A percentile compares a stretch with the other conserved stretches of the same genome.
Conservation (phyloP, 2,329 filamentous ascomycete genomes). For the Colletotrichum nymphaeae region DNA sequence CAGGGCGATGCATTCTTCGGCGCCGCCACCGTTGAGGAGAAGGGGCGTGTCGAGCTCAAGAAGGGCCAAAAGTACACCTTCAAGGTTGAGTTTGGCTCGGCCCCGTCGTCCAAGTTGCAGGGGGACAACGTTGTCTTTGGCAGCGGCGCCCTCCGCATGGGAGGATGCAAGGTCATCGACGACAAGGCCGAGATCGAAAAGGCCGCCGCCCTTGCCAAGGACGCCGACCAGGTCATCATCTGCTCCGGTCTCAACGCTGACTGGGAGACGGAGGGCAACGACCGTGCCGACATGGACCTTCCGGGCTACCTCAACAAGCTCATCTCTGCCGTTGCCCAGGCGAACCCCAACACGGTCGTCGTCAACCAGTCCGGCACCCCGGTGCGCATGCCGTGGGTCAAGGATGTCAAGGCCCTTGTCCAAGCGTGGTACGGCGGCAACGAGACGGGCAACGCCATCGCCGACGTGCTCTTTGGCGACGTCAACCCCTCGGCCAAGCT, state of each 20-base stretch:
- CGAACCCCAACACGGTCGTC: constrained; percentile 73
- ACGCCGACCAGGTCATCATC: constrained; percentile 81
- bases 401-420: constrained; percentile 64
- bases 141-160: constrained; percentile 71
- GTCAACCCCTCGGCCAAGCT: constrained; percentile 79
- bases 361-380: constrained; percentile 79
- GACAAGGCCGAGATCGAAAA: constrained; percentile 69
- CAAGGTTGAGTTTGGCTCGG: constrained; percentile 69
- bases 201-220: constrained; percentile 75
- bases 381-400: constrained; percentile 72
- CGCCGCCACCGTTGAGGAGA: constrained; percentile 72
- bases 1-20: constrained; percentile 75
- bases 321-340: constrained; percentile 72
- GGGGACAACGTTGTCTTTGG: constrained; percentile 64
- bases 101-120: constrained; percentile 66
- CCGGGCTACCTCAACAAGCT: constrained; percentile 76
- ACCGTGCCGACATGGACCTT: constrained; percentile 78
- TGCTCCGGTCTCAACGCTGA: constrained; percentile 79
- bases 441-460: constrained; percentile 79
- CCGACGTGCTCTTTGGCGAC: constrained; percentile 76
- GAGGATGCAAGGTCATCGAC: constrained; percentile 69
- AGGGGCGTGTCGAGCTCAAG: constrained; percentile 66
- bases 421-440: constrained; percentile 86
- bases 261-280: constrained; percentile 79
- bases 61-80: constrained; percentile 69